Conservation (phyloP, 495 filamentous ascomycete genomes). For the Tuber indicum region DNA sequence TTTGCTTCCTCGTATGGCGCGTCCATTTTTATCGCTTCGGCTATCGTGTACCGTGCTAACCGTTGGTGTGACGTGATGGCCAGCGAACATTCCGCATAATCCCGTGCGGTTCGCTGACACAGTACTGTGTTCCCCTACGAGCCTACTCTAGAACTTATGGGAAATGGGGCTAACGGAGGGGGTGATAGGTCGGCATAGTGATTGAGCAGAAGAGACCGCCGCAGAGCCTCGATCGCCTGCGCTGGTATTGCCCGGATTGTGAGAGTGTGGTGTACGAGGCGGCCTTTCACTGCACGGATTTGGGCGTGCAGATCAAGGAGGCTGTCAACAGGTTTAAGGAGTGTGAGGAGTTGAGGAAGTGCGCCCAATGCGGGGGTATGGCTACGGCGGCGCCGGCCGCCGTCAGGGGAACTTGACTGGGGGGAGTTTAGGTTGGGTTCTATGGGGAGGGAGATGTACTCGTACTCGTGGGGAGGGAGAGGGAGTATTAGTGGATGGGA, state of each 20-base stretch:
- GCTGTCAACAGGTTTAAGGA: constrained; percentile 78
- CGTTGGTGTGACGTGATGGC: neutral
- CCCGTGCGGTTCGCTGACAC: constrained; percentile 59
- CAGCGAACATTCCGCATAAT: constrained; percentile 76
- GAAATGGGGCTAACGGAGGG: neutral
- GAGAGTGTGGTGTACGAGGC: constrained; percentile 73
- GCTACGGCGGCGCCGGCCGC: constrained; percentile 50
- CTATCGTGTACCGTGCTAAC: neutral
- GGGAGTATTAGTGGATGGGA: neutral
- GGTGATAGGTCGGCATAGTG: constrained; percentile 61
- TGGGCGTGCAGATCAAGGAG: constrained; percentile 95
- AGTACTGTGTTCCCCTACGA: constrained; percentile 8
- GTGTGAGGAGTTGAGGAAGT: constrained; percentile 61
- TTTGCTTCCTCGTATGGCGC: constrained; percentile 60
- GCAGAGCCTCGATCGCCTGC: constrained; percentile 65
- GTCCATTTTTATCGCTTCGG: neutral
- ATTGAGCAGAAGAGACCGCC: constrained; percentile 77
- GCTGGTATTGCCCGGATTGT: constrained; percentile 79
- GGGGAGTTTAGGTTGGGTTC: neutral
- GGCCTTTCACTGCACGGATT: constrained; percentile 77
- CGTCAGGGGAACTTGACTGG: constrained; percentile 36
- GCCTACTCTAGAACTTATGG: too few relatives aligned
- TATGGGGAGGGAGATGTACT: neutral
- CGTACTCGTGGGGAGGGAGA: neutral
- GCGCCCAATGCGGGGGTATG: constrained; percentile 67